Evolutionary conservation across 129 eudicot species (phyloP).

Genomic region (Kitagawia praeruptora): DNA sequence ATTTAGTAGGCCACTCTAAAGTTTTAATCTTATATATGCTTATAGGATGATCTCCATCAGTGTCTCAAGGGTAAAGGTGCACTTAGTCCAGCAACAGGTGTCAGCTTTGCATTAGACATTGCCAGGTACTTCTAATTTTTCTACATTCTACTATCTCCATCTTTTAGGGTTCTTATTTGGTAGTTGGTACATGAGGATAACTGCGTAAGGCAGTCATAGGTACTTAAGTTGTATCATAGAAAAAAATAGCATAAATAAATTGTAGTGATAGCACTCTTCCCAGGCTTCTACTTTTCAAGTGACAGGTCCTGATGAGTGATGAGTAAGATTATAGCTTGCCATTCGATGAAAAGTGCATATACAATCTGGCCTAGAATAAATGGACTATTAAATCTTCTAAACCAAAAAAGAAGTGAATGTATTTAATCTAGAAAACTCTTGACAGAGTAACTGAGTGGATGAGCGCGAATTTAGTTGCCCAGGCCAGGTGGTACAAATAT

Average conservation of each 20-base stretch:
- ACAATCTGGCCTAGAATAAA: background rate
- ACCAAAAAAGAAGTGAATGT: background rate
- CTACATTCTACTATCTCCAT: background rate
- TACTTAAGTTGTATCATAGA: background rate
- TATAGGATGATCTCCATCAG: slow-evolving; percentile 88
- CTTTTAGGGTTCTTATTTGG: background rate
- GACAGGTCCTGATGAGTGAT: background rate
- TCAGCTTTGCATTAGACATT: slow-evolving; percentile 88
- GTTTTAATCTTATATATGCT: background rate
- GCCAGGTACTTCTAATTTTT: slow-evolving; percentile 49
- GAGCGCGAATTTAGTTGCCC: too few relatives aligned
- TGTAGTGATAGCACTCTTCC: background rate
- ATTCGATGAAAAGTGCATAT: background rate
- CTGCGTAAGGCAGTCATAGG: background rate
- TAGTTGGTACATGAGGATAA: background rate
- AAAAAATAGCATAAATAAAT: background rate
- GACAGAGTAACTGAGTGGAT: too few relatives aligned
- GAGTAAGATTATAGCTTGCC: background rate
- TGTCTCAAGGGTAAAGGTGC: slow-evolving; percentile 88
- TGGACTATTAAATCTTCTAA: background rate
- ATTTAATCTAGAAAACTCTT: too few relatives aligned
- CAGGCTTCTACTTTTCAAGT: background rate
- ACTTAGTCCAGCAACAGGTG: slow-evolving; percentile 70
- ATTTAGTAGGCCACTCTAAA: background rate
- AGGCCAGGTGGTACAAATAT: too few relatives aligned